Conservation (phyloP, 129 eudicot species). For the Helichrysum umbraculigerum region DNA sequence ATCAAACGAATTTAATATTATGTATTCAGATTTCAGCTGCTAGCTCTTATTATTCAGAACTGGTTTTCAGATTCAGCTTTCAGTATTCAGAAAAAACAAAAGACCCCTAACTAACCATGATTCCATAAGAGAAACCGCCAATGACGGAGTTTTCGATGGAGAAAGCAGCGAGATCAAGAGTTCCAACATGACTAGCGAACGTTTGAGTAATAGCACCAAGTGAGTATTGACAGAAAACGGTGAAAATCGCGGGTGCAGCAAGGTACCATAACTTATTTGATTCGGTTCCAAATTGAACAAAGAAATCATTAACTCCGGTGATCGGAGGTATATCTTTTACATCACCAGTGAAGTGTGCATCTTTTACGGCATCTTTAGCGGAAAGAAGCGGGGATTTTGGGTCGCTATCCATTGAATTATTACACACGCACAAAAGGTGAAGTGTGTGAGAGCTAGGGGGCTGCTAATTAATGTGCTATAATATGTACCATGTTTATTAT, state of each 20-base stretch:
- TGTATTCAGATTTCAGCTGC: too few relatives aligned
- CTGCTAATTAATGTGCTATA: neutral
- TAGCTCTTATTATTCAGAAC: too few relatives aligned
- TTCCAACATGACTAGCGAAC: slow-evolving; percentile 47
- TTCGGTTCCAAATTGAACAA: slow-evolving; percentile 46
- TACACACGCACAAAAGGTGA: neutral
- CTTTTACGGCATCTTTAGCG: slow-evolving; percentile 5
- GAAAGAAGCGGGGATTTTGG: slow-evolving; percentile 30
- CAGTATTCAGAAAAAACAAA: too few relatives aligned
- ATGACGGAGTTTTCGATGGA: slow-evolving; percentile 51
- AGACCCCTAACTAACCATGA: slow-evolving; percentile 68
- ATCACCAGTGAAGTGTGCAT: slow-evolving; percentile 46
- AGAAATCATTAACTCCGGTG: slow-evolving; percentile 37
- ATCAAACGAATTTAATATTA: too few relatives aligned
- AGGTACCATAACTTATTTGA: slow-evolving; percentile 53
- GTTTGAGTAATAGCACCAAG: slow-evolving; percentile 58
- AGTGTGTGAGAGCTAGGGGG: neutral
- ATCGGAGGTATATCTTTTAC: slow-evolving; percentile 48
- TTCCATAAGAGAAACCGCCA: slow-evolving; percentile 60
- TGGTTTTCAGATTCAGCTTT: too few relatives aligned
- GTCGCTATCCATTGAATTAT: slow-evolving; percentile 29
- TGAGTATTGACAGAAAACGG: slow-evolving; percentile 47
- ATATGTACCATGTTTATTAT: too few relatives aligned
- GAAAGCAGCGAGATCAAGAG: slow-evolving; percentile 46
- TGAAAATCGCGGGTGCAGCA: slow-evolving; percentile 59